Percentiles rank a stretch among this genome's conserved stretches.
Conservation (phyloP, 2,329 filamentous ascomycete genomes). For the Botrytis byssoidea region DNA sequence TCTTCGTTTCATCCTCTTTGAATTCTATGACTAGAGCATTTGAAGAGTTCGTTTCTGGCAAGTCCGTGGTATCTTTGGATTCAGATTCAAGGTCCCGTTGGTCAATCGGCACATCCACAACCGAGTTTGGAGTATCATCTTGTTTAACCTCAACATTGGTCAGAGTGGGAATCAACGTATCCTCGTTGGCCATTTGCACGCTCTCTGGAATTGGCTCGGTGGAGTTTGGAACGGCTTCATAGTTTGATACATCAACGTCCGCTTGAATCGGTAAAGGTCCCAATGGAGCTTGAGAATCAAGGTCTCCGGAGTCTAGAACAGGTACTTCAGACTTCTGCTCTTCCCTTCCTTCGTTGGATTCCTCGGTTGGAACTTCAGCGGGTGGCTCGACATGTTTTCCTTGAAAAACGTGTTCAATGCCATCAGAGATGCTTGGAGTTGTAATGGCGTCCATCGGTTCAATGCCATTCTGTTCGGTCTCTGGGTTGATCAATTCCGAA, state of each 20-base stretch:
- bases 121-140: not conserved
- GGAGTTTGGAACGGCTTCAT: not conserved
- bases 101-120: not conserved
- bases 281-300: not conserved
- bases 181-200: not conserved
- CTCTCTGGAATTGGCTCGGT: not conserved
- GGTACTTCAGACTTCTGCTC: constrained; percentile 27
- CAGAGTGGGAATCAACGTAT: not conserved
- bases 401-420: not conserved
- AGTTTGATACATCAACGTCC: constrained; percentile 14
- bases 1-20: constrained; percentile 29
- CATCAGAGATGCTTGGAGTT: not conserved
- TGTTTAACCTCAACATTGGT: not conserved
- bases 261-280: not conserved
- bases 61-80: constrained; percentile 3
- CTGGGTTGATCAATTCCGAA: constrained; percentile 2
- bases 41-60: not conserved
- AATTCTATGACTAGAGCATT: constrained; percentile 18
- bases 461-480: constrained; percentile 7
- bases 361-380: constrained; percentile 23
- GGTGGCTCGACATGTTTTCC: not conserved
- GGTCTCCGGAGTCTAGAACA: constrained; percentile 14
- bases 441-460: not conserved
- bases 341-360: constrained; percentile 34
- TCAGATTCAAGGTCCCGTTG: not conserved